phyloP scores from a whole-genome alignment of 441 rosid species.

The Flueggea neowawraea region DNA sequence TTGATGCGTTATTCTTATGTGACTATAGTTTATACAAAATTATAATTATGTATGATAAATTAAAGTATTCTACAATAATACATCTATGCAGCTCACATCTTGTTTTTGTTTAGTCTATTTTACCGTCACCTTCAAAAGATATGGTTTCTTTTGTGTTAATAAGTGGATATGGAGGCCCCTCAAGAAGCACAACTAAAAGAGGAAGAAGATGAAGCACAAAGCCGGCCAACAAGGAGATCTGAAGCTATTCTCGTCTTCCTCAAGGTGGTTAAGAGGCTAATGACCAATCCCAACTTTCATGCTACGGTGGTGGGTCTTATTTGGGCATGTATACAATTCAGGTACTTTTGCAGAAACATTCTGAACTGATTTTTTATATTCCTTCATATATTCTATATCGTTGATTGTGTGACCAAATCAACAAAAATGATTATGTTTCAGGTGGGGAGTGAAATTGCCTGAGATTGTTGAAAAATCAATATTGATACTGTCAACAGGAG shows the following conservation, averaged over 20 bases:
- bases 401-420: background rate
- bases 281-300: slow-evolving; percentile 80
- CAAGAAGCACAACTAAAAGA: slow-evolving; percentile 47
- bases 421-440: slow-evolving; percentile 14
- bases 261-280: slow-evolving; percentile 68
- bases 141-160: background rate
- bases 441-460: slow-evolving; percentile 72
- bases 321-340: slow-evolving; percentile 82
- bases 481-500: slow-evolving; percentile 66
- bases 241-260: slow-evolving; percentile 46
- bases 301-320: slow-evolving; percentile 67
- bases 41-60: no score
- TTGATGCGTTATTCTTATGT: no score
- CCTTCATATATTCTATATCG: background rate
- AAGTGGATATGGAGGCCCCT: slow-evolving; percentile 31
- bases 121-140: background rate
- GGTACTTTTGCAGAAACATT: slow-evolving; percentile 29
- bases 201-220: slow-evolving; percentile 35
- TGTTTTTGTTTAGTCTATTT: background rate
- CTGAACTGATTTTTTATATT: background rate
- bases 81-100: no score
- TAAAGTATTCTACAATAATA: no score
- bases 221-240: slow-evolving; percentile 33
- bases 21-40: no score
- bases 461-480: slow-evolving; percentile 67